Conservation (phyloP, 805 yeast species). For the Candida ipomoeae region DNA sequence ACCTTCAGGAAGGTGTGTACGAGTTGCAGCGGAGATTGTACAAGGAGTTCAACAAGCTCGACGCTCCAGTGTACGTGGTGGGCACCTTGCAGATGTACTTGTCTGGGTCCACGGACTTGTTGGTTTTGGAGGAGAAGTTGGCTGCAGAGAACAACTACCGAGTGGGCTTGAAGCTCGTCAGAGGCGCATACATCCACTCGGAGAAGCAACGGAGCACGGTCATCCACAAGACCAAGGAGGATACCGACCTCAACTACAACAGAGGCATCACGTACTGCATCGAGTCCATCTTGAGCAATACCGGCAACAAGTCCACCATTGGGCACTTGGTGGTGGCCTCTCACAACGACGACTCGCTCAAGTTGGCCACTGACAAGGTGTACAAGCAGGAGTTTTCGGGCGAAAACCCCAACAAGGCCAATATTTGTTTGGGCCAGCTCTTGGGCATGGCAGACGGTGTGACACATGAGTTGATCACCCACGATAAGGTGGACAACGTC, state of each 20-base stretch:
- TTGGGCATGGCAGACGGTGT: slow-evolving; percentile 94
- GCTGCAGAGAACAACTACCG: slow-evolving; percentile 63
- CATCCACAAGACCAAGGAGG: slow-evolving; percentile 71
- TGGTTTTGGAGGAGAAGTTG: slow-evolving; percentile 57
- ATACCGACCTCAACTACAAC: slow-evolving; percentile 77
- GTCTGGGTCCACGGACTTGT: slow-evolving; percentile 59
- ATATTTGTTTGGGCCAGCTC: slow-evolving; percentile 83
- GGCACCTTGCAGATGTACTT: slow-evolving; percentile 95
- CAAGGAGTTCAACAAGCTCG: slow-evolving; percentile 60
- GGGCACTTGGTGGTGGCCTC: slow-evolving; percentile 89
- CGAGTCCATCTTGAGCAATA: slow-evolving; percentile 48
- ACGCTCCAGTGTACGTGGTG: slow-evolving; percentile 61
- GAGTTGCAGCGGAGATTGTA: slow-evolving; percentile 81
- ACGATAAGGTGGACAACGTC: slow-evolving; percentile 65
- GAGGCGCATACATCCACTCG: slow-evolving; percentile 94
- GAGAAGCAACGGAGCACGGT: slow-evolving; percentile 66
- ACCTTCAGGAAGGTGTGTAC: slow-evolving; percentile 87
- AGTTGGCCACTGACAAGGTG: slow-evolving; percentile 60
- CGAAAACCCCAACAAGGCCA: slow-evolving; percentile 35
- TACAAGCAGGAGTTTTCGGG: slow-evolving; percentile 15
- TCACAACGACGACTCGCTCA: slow-evolving; percentile 78
- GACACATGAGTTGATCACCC: slow-evolving; percentile 66
- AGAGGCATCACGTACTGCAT: slow-evolving; percentile 61
- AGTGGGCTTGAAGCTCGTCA: slow-evolving; percentile 82
- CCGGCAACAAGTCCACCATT: slow-evolving; percentile 45